phyloP scores from a whole-genome alignment of 1,139 yeast genomes.

The Blastobotrys apis region DNA sequence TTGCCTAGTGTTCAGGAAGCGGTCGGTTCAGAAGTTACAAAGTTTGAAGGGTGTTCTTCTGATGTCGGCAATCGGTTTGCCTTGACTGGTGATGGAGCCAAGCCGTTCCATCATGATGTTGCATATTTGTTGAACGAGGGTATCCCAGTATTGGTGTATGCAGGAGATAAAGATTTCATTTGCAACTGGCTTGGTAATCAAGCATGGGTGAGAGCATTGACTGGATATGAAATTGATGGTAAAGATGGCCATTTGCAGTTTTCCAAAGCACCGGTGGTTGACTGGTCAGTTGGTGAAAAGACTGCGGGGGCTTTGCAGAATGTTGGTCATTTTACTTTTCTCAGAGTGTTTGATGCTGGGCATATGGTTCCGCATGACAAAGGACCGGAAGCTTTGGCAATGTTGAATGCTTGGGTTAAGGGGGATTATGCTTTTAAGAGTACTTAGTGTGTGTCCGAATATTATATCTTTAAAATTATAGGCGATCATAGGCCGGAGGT shows the following conservation, averaged over 20 bases:
- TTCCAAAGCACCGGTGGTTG: slow-evolving; percentile 31
- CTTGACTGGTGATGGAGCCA: slow-evolving; percentile 65
- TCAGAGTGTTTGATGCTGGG: slow-evolving; percentile 59
- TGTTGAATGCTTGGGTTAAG: slow-evolving; percentile 70
- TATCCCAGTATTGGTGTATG: slow-evolving; percentile 73
- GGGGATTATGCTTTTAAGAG: slow-evolving; percentile 13
- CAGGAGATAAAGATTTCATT: slow-evolving; percentile 87
- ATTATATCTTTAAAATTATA: too few species aligned
- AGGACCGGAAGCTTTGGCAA: slow-evolving; percentile 61
- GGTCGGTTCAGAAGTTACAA: slow-evolving; percentile 87
- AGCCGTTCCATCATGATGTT: slow-evolving; percentile 62
- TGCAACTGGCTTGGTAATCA: slow-evolving; percentile 88
- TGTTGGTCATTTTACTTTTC: slow-evolving; percentile 51
- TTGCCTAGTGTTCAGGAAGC: slow-evolving; percentile 66
- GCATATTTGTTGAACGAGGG: slow-evolving; percentile 52
- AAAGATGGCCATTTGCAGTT: slow-evolving; percentile 33
- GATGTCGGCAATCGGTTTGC: slow-evolving; percentile 52
- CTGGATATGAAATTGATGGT: slow-evolving; percentile 47
- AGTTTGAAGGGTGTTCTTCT: slow-evolving; percentile 72
- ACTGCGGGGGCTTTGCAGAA: slow-evolving; percentile 39
- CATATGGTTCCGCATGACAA: slow-evolving; percentile 72
- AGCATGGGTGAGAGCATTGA: slow-evolving; percentile 67
- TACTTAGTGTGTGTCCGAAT: too few species aligned
- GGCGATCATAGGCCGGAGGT: too few species aligned
- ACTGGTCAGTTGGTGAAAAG: slow-evolving; percentile 38